Conservation (phyloP, 2,329 filamentous ascomycete species). For the Fusarium sp. region DNA sequence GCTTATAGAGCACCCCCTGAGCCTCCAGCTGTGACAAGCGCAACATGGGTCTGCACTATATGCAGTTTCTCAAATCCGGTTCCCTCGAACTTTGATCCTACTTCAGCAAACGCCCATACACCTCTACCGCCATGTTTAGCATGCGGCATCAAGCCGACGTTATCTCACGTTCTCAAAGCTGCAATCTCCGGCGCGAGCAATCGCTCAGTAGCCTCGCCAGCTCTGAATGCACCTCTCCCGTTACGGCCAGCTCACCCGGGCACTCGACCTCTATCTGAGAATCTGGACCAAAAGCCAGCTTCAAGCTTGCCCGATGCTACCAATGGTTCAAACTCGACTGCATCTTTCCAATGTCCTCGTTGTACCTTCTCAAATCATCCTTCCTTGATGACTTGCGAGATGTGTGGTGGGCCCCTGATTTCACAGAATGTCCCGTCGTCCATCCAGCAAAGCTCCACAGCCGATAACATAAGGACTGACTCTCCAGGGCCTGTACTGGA, state of each 20-base stretch:
- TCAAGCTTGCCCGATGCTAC: background rate
- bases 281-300: background rate
- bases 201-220: constrained; percentile 47
- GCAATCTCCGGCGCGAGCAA: constrained; percentile 79
- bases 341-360: constrained; percentile 75
- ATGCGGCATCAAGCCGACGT: constrained; percentile 91
- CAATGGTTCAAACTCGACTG: constrained; percentile 23
- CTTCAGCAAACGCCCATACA: constrained; percentile 80
- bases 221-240: constrained; percentile 42
- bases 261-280: constrained; percentile 14
- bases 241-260: constrained; percentile 39
- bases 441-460: constrained; percentile 48
- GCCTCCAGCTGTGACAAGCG: constrained; percentile 63
- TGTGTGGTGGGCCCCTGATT: constrained; percentile 82
- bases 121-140: constrained; percentile 87
- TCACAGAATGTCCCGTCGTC: constrained; percentile 57
- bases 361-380: constrained; percentile 96
- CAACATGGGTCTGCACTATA: constrained; percentile 95
- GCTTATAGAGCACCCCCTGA: constrained; percentile 51
- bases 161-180: constrained; percentile 85
- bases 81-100: constrained; percentile 91
- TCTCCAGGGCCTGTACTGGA: constrained; percentile 80
- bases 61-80: constrained; percentile 95
- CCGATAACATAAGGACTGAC: constrained; percentile 62
- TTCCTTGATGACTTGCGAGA: constrained; percentile 85